Base-by-base conservation (phyloP, 1,139 yeast species). In the Taphrina populina region DNA sequence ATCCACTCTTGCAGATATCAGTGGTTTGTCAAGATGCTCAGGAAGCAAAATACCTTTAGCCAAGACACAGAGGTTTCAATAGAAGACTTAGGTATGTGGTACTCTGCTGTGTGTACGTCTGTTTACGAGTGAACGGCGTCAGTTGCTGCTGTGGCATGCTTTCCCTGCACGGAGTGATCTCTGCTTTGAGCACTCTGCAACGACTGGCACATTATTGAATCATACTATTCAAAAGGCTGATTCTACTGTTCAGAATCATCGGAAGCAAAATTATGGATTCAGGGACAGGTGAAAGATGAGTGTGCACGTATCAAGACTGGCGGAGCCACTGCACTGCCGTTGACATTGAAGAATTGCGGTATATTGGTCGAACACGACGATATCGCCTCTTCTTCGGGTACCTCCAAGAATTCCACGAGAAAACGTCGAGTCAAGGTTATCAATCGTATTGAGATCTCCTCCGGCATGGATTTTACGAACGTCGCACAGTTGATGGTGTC, bases 291-390 rank as follows among this genome's bases (percentile, higher is more conserved):
- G 36, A 21, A 24, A 3, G 32, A 17, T 19, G 56, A 52, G 21
- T 40, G 41, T 11, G 13, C 29, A 2, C 56, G 56, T 21, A 52
- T 52, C 37, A 41, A 29, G 8, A 41, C 19, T 5, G 49, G 49
- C 2, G 49, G 49, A n/a, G 46, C 49, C 23, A 37, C 49, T 6
- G 56, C 56, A 10, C 43, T 52, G 26, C 56, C 56, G 10, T 43
- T 52, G n/a, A 33, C 49, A 4, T 40, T 52, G 10, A 52, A 41
- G 43, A 52, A 52, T 30, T 52, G 49, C 20, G 56, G 56, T 6
- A 21, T 52, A 8, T 20, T 52, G 21, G 41, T 52, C 11, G 56
- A 52, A 13, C 41, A 41, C 26, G 47, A 39, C 19, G 49, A 41
- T 26, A 44, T 40, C 13, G 13, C 36, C 13, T 21, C 20, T 6